A percentile compares a stretch with the other conserved stretches of the same genome.
Conservation (phyloP, 345 rosid genomes). For the Clausena lansium region DNA sequence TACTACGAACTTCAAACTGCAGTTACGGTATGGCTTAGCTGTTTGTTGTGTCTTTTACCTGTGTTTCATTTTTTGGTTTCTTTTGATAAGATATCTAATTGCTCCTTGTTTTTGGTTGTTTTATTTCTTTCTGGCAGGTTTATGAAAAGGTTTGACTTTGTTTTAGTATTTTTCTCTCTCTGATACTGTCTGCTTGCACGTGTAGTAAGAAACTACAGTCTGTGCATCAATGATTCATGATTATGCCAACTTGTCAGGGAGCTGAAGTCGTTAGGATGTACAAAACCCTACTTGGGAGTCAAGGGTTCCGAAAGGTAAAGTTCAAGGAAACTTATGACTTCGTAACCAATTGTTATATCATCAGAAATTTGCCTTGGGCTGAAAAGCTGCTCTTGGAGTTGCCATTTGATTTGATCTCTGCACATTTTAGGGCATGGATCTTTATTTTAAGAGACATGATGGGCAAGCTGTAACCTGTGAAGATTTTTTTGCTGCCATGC, state of each 20-base stretch:
- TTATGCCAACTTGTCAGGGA: slow-evolving; percentile 51
- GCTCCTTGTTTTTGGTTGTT: slow-evolving; percentile 18
- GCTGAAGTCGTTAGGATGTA: slow-evolving; percentile 99
- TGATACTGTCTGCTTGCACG: not conserved
- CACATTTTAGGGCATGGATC: slow-evolving; percentile 87
- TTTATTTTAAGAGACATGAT: slow-evolving; percentile 90
- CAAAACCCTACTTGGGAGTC: slow-evolving; percentile 88
- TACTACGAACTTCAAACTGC: slow-evolving; percentile 39
- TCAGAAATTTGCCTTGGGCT: not conserved
- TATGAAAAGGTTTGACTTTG: slow-evolving; percentile 77
- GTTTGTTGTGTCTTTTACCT: not conserved
- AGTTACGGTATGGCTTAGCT: slow-evolving; percentile 71
- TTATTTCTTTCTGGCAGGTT: slow-evolving; percentile 53
- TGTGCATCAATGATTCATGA: slow-evolving; percentile 15
- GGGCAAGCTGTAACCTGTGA: slow-evolving; percentile 99
- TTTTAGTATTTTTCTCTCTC: not conserved
- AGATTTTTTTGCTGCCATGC: slow-evolving; percentile 95
- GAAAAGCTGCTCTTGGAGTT: slow-evolving; percentile 2
- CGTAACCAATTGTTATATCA: not conserved
- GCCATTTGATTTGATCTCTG: slow-evolving; percentile 15
- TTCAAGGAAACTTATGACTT: not conserved
- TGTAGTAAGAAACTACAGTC: slow-evolving; percentile 8
- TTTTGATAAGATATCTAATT: slow-evolving; percentile 22
- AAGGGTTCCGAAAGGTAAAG: slow-evolving; percentile 89
- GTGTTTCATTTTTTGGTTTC: slow-evolving; percentile 9